Evolutionary conservation across 2,329 filamentous ascomycete genomes (phyloP).

Genomic region (Nannizzia gypsea): DNA sequence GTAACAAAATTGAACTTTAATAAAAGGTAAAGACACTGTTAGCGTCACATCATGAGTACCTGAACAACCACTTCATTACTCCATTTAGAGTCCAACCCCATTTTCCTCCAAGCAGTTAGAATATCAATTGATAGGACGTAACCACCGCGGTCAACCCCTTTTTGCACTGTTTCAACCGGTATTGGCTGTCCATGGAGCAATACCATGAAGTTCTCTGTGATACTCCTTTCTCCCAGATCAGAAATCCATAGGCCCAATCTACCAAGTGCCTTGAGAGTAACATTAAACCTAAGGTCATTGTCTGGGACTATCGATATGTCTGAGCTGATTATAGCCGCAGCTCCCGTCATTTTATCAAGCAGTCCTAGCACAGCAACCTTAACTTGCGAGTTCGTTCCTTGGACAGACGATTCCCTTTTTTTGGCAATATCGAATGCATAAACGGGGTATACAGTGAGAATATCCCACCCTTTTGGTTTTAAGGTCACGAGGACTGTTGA

Average conservation of each 20-base stretch:
- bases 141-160: slow-evolving; percentile 1
- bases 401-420: slow-evolving; percentile 26
- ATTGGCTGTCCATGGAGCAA: slow-evolving; percentile 62
- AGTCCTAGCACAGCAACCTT: slow-evolving; percentile 62
- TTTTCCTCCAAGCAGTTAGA: slow-evolving; percentile 62
- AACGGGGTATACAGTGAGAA: slow-evolving; percentile 63
- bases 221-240: slow-evolving; percentile 47
- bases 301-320: slow-evolving; percentile 48
- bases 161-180: slow-evolving; percentile 50
- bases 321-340: slow-evolving; percentile 60
- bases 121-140: slow-evolving; percentile 65
- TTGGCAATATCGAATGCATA: slow-evolving; percentile 40
- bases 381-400: slow-evolving; percentile 28
- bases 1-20: too few species aligned
- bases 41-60: slow-evolving; percentile 39
- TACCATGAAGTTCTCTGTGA: slow-evolving; percentile 58
- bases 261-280: slow-evolving; percentile 69
- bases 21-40: too few species aligned
- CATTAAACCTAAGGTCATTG: slow-evolving; percentile 52
- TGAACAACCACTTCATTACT: slow-evolving; percentile 67
- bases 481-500: slow-evolving; percentile 53
- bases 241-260: slow-evolving; percentile 62
- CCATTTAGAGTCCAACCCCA: slow-evolving; percentile 59
- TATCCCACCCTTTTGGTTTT: slow-evolving; percentile 59
- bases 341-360: slow-evolving; percentile 78